These are phyloP conservation scores for Rubia peregrina DNA, from an alignment of 305 asterid species.

Conservation along the genomic window DNA sequence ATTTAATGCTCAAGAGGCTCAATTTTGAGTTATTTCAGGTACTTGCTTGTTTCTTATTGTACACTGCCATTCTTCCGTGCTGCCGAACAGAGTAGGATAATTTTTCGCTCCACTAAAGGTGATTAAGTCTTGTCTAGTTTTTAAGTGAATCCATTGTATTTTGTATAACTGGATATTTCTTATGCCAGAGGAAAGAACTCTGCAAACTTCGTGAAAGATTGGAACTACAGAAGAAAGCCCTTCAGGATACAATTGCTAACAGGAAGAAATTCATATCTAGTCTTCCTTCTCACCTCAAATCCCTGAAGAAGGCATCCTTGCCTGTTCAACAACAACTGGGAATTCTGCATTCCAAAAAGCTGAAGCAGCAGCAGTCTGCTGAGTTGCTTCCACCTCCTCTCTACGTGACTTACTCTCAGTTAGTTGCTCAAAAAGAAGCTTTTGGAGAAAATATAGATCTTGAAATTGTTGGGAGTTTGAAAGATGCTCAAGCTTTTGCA, in stretches of 20 bases:
- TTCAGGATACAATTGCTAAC: conserved; percentile 75
- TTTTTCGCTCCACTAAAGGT: not conserved
- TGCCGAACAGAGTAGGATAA: not conserved
- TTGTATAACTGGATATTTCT: conserved; percentile 13
- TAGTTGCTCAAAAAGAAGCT: conserved; percentile 93
- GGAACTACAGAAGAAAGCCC: conserved; percentile 77
- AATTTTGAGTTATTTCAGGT: conserved; percentile 91
- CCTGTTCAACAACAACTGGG: conserved; percentile 90
- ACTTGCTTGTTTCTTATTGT: not conserved
- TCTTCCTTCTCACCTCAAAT: conserved; percentile 96
- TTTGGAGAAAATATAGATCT: conserved; percentile 85
- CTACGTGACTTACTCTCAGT: conserved; percentile 75
- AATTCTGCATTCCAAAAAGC: conserved; percentile 66
- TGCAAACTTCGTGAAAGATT: conserved; percentile 76
- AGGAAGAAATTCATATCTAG: conserved; percentile 89
- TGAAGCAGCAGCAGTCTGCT: conserved; percentile 89
- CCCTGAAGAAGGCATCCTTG: conserved; percentile 92
- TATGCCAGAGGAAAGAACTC: conserved; percentile 82
- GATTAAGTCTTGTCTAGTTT: not conserved
- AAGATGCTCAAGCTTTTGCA: conserved; percentile 84
- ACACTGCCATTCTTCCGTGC: not conserved
- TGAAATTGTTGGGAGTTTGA: conserved; percentile 78
- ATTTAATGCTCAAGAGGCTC: conserved; percentile 92
- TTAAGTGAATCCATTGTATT: not conserved
- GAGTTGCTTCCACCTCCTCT: conserved; percentile 97